Conservation (phyloP, 495 filamentous ascomycete species). For the Talaromyces borbonicus region DNA sequence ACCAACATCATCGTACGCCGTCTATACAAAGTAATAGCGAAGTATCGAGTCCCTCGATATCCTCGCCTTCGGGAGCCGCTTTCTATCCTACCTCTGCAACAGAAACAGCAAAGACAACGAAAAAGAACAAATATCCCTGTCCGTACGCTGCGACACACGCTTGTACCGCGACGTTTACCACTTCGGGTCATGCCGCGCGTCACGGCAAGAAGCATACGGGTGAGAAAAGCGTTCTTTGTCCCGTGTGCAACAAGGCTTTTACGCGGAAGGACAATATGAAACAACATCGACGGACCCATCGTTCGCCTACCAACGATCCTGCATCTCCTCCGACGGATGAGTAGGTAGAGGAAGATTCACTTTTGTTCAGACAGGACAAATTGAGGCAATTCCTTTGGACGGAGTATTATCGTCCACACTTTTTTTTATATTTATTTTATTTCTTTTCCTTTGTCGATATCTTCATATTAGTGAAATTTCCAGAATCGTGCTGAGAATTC, state of each 20-base stretch:
- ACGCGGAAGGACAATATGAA: slow-evolving; percentile 98
- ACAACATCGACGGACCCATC: slow-evolving; percentile 86
- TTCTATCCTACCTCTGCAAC: slow-evolving; percentile 2
- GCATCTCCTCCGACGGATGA: not conserved
- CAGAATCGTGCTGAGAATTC: too few relatives aligned
- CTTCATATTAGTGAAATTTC: too few relatives aligned
- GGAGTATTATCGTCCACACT: slow-evolving; percentile 9
- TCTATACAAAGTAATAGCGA: slow-evolving; percentile 5
- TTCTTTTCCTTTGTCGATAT: too few relatives aligned
- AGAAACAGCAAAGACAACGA: slow-evolving; percentile 8
- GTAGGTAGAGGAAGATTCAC: not conserved
- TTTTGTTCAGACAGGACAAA: not conserved
- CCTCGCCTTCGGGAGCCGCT: not conserved
- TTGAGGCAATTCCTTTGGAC: not conserved
- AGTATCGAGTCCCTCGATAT: slow-evolving; percentile 1
- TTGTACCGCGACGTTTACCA: slow-evolving; percentile 82
- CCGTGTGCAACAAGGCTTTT: slow-evolving; percentile 87
- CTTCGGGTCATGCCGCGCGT: slow-evolving; percentile 90
- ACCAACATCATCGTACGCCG: slow-evolving; percentile 4
- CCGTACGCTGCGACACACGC: slow-evolving; percentile 52
- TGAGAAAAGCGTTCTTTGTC: slow-evolving; percentile 85
- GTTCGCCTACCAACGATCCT: slow-evolving; percentile 27
- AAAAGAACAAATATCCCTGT: slow-evolving; percentile 47
- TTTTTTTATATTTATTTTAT: not conserved
- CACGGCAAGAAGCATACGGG: slow-evolving; percentile 96